These are phyloP conservation scores for Lodderomyces oxycetoniae DNA, from an alignment of 1,139 yeast species.

Conservation along the genomic window DNA sequence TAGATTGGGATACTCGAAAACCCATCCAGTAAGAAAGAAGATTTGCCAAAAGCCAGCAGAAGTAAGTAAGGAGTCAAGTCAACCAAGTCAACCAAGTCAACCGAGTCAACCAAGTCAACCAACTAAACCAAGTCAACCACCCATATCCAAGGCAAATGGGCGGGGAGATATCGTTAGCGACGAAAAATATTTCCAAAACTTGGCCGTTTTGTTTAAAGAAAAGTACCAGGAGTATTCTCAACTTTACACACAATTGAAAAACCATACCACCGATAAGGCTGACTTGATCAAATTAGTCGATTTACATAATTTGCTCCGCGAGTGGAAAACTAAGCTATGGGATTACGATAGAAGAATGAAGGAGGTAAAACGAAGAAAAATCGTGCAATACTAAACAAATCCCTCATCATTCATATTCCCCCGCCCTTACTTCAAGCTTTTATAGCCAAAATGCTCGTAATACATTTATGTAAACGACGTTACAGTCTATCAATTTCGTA, in stretches of 20 bases:
- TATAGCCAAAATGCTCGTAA: no score
- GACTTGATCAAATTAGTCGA: constrained; percentile 28
- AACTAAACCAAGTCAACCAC: neutral
- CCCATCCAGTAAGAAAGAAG: constrained; percentile 42
- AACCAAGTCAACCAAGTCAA: neutral
- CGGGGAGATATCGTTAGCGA: neutral
- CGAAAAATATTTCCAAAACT: constrained; percentile 19
- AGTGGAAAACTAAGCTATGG: constrained; percentile 35
- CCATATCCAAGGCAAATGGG: neutral
- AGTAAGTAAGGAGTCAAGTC: neutral
- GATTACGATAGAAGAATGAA: constrained; percentile 24
- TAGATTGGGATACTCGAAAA: constrained; percentile 40
- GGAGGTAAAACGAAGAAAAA: neutral
- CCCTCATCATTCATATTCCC: neutral
- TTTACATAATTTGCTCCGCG: constrained; percentile 30
- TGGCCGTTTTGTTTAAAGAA: constrained; percentile 33
- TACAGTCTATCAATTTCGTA: no score
- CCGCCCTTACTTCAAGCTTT: neutral
- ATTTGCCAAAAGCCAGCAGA: constrained; percentile 14
- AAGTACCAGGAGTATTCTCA: constrained; percentile 38
- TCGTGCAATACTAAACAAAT: constrained; percentile 2
- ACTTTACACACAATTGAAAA: constrained; percentile 23
- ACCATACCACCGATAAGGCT: constrained; percentile 15
- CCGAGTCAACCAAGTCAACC: neutral
- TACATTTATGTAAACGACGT: no score